Evolutionary conservation across 2,329 filamentous ascomycete genomes (phyloP), one percentile per base, ranked within the genome.

Genomic region (Tolypocladium nubicola): DNA sequence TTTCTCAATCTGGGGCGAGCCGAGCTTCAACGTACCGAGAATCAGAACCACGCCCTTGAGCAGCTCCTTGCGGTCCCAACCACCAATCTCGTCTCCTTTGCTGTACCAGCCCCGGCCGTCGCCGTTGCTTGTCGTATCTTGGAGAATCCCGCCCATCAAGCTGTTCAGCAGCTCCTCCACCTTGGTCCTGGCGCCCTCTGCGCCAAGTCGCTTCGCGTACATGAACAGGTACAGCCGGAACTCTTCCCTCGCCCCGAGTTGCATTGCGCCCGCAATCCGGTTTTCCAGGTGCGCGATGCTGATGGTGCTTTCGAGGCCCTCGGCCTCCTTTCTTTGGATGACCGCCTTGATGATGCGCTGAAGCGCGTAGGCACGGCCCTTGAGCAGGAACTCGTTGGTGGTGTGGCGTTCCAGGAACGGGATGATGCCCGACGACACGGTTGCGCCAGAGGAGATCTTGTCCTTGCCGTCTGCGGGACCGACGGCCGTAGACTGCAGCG

Each of bases 231-330:
- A 97, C 1, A 96, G 79, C 58, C 90, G 85, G 74, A 97, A 99
- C 70, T 99, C 94, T 58, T 97, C 92, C 64, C 85, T 88, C 0
- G 94, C 88, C 4, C 88, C 89, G 1, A 99, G 76, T 59, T 90
- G 87, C 68, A 95, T 75, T 0, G 94, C 90, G 4, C 90, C 95
- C 2, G 94, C 93, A 52, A 99, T 86, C 43, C 95, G 84, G 66
- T 97, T 97, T 71, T 99, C 94, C 14, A 99, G 77, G 74, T 99
- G 94, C 8, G 92, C 93, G 61, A 99, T 91, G 56, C 90, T 96
- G 53, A 97, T 89, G 49, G 84, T 88, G 26, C 89, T 89, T 72
- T 99, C 95, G 61, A 99, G 92, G 9, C 85, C 86, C 71, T 97
- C 93, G 60, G 90, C 96, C 1, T 93, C 93, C 70, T 97, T 93